Base-by-base conservation (phyloP, 176 grass and related monocot genomes). In the Oryza longistaminata region DNA sequence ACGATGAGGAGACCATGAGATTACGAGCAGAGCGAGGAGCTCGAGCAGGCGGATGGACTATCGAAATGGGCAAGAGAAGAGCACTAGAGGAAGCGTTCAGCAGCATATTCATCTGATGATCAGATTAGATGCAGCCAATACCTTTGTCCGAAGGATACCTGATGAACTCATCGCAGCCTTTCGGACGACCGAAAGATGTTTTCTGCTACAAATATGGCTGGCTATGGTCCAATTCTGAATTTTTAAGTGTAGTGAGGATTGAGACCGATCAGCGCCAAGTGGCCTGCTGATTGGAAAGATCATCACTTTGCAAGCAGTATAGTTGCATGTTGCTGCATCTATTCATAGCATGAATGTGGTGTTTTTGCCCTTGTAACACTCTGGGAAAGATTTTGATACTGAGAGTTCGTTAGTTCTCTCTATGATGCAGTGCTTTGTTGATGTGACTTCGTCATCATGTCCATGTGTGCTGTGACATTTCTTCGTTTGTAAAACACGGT, bases 21-120 rank as follows among this genome's bases (percentile, higher is more conserved):
- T 66, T 93, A 14, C 83, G 82, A 0, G 85, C 90, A 1, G 90
- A 90, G 79, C 86, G 90, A 80, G 87, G 85, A 37, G 89, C 88
- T n/a, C 85, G 91, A 79, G 96, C 96, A 64, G 93, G 96, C 8
- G 96, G 96, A 53, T 99, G 96, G 96, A 96, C 91, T 42, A 72
- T 80, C 50, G 93, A 99, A 52, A 50, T 96, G 74, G 82, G 96
- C 31, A 99, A 87, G 90, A 91, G 71, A 86, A 90, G 95, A 92
- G 92, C 90, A 9, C 21, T 97, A 19, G 91, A 99, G 83, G 96
- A 99, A 76, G 96, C 96, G 0, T 99, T 95, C 74, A 89, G 79
- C 27, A 85, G 88, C 77, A 91, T 99, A 82, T 96, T 90, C 81
- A 65, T 99, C 42, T 93, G 91, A 92, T 77, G 68, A 11, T 68